Percentiles rank a stretch among this genome's conserved stretches.
These are phyloP conservation scores for Umbelopsis isabellina DNA, from an alignment of 192 early-diverging fungal species.

Conservation along the genomic window DNA sequence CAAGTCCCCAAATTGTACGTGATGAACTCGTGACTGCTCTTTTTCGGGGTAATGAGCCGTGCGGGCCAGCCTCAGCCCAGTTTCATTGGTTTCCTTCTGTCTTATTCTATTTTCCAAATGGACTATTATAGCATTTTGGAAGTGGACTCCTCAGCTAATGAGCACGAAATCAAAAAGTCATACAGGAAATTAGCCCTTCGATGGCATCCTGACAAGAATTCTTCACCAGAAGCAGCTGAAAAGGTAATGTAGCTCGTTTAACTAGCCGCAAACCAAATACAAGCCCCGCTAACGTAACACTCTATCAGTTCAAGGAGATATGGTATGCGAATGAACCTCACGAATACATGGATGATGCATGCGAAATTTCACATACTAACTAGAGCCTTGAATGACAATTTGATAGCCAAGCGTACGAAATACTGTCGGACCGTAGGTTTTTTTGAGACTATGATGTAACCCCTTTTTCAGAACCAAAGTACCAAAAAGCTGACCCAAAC, in stretches of 20 bases:
- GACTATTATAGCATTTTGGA: conserved; percentile 9
- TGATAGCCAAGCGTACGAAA: conserved; percentile 41
- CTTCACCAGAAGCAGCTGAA: conserved; percentile 26
- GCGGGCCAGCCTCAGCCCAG: not conserved
- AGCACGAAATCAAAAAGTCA: conserved; percentile 44
- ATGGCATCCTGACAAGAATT: conserved; percentile 71
- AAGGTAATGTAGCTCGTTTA: conserved; percentile 26
- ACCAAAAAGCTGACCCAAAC: not conserved
- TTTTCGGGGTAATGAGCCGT: no score
- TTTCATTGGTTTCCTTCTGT: not conserved
- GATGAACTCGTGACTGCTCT: no score
- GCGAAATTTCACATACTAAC: not conserved
- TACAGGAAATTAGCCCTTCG: conserved; percentile 74
- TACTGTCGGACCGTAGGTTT: conserved; percentile 41
- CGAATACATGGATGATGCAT: not conserved
- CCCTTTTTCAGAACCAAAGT: not conserved
- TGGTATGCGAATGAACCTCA: conserved; percentile 10
- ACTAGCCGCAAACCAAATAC: not conserved
- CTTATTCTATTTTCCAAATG: not conserved
- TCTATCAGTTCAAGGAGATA: conserved; percentile 28
- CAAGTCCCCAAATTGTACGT: no score
- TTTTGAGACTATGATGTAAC: not conserved
- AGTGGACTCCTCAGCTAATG: not conserved
- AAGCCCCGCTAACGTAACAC: not conserved
- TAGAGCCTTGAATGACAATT: not conserved